Percentiles rank a stretch among this genome's conserved stretches.
Evolutionary conservation across 2,329 filamentous ascomycete species (phyloP).

Genomic region (Aspergillus hortae): DNA sequence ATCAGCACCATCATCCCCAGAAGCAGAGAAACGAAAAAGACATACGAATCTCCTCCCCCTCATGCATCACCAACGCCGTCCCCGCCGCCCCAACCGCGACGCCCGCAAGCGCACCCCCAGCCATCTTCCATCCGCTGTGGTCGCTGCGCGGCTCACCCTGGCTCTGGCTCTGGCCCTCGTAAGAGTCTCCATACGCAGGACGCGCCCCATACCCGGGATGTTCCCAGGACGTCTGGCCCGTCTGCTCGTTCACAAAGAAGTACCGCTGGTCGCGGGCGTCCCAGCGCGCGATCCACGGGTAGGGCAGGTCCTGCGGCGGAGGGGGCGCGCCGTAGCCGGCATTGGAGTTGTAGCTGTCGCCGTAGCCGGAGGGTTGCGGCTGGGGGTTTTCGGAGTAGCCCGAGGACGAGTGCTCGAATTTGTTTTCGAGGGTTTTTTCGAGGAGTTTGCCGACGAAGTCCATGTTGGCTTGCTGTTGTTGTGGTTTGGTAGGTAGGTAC

Average conservation of each 20-base stretch:
- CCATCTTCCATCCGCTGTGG: constrained; percentile 34
- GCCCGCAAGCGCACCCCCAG: constrained; percentile 40
- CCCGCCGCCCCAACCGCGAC: constrained; percentile 18
- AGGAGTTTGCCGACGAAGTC: constrained; percentile 29
- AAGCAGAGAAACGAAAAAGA: constrained; percentile 5
- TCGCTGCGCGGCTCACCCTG: constrained; percentile 18
- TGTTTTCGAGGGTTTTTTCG: constrained; percentile 21
- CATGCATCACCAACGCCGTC: constrained; percentile 45
- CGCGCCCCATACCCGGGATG: constrained; percentile 25
- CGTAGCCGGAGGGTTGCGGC: background rate
- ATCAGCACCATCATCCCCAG: background rate
- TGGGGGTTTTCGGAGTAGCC: background rate
- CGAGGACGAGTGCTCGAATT: constrained; percentile 2
- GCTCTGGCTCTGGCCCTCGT: background rate
- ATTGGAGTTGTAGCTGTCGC: background rate
- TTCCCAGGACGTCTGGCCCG: constrained; percentile 41
- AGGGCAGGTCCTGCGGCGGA: constrained; percentile 20
- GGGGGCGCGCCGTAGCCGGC: background rate
- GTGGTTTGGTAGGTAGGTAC: background rate
- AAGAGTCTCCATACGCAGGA: background rate
- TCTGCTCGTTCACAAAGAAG: constrained; percentile 47
- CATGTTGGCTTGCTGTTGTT: constrained; percentile 12
- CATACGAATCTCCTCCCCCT: constrained; percentile 42
- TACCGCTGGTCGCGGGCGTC: constrained; percentile 39
- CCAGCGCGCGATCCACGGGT: constrained; percentile 47